Evolutionary conservation across 2,329 filamentous ascomycete species (phyloP), one percentile per base, ranked within the genome.

Genomic region (Furcasterigmium sp.): DNA sequence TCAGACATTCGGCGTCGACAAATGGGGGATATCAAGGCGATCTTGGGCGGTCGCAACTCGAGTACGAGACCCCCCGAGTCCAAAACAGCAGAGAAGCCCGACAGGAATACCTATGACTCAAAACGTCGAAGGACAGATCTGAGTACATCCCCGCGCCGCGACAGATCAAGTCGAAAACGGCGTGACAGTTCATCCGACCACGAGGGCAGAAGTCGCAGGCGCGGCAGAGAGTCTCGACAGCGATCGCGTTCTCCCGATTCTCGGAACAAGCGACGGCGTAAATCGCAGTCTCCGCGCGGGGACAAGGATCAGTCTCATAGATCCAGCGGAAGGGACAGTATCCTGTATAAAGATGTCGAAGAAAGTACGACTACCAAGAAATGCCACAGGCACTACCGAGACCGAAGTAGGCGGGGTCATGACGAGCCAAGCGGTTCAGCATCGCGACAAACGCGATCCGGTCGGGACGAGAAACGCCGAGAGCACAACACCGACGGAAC

Each of bases 21-120:
- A 57, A 68, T 83, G 51, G 78, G 78, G 6, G 72, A 77, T 47
- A 83, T 83, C 38, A 72, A 76, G 37, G 76, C 78, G 2, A 80
- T 82, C 37, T 56, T 83, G 6, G 68, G 70, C 19, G 71, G 70
- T 36, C 30, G 46, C 52, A 58, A 42, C 46, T 48, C 38, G 7
- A 47, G 46, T 42, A 42, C 17, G 13, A 51, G 46, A 41, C 44
- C 45, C 15, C 46, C 35, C 18, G 42, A 44, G 35, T 37, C 37
- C 17, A 46, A 26, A 37, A 48, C 41, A 13, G 39, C 34, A 18
- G 35, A 40, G 3, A 45, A 48, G 38, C 28, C 35, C 14, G 25
- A 23, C 32, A 32, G 40, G 8, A 28, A 35, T 11, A 26, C 23
- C 11, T 11, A 7, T 7, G 23, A 26, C 23, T 26, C 23, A 7